Evolutionary conservation across 768 basidiomycete species (phyloP).

Genomic region (Boletus sp.): DNA sequence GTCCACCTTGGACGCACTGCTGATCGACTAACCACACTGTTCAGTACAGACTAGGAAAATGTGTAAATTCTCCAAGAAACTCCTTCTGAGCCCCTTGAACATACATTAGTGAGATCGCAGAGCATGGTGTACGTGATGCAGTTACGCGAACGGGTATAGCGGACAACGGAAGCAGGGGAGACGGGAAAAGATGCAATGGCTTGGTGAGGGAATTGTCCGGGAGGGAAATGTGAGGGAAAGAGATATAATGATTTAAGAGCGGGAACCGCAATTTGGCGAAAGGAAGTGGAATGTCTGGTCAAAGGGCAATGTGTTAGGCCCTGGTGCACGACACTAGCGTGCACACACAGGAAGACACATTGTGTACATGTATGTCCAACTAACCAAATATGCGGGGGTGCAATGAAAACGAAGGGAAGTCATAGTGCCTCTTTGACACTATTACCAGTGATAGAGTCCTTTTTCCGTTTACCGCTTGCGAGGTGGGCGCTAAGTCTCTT

Average conservation of each 20-base stretch:
- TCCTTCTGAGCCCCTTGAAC: slow-evolving; percentile 9
- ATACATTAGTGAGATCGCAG: slow-evolving; percentile 32
- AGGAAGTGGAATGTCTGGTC: slow-evolving; percentile 11
- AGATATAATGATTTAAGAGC: slow-evolving; percentile 13
- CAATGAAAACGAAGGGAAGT: slow-evolving; percentile 14
- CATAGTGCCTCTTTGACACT: slow-evolving; percentile 41
- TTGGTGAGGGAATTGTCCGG: background rate
- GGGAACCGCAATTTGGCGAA: slow-evolving; percentile 4
- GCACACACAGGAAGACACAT: slow-evolving; percentile 10
- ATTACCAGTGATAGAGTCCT: slow-evolving; percentile 47
- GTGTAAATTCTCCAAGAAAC: slow-evolving; percentile 16
- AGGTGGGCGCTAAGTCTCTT: slow-evolving; percentile 50
- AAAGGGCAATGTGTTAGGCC: slow-evolving; percentile 2
- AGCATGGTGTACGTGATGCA: slow-evolving; percentile 28
- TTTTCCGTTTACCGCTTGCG: slow-evolving; percentile 46
- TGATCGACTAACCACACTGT: background rate
- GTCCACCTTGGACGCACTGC: background rate
- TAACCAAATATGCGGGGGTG: slow-evolving; percentile 13
- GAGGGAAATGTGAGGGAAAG: slow-evolving; percentile 13
- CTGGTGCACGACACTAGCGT: slow-evolving; percentile 16
- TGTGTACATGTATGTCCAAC: slow-evolving; percentile 22
- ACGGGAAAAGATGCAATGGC: slow-evolving; percentile 16
- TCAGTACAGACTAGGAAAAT: background rate
- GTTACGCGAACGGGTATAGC: slow-evolving; percentile 32
- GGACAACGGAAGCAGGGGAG: slow-evolving; percentile 8